These are phyloP conservation scores for Leishmania mexicana DNA, from an alignment of 208 protist genomes.

Conservation along the genomic window DNA sequence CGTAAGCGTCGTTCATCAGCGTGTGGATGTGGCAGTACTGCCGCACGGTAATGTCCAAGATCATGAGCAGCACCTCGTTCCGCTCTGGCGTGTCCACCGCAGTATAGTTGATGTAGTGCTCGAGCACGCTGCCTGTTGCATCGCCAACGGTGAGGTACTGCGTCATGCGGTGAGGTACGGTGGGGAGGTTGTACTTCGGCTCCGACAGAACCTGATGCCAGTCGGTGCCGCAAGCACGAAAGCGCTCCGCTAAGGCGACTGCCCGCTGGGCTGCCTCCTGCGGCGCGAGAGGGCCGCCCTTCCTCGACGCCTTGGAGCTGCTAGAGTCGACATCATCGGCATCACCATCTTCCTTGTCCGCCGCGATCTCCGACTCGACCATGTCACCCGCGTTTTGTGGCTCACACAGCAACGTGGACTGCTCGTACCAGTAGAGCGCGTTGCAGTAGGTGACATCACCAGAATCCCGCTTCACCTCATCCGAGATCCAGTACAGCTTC, in stretches of 20 bases:
- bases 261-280: slow-evolving; percentile 14
- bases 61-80: slow-evolving; percentile 16
- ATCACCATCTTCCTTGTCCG: neutral
- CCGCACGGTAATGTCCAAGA: slow-evolving; percentile 31
- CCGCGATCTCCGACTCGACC: neutral
- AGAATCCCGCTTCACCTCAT: slow-evolving; percentile 10
- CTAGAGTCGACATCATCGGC: neutral
- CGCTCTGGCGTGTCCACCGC: slow-evolving; percentile 6
- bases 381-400: neutral
- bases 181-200: slow-evolving; percentile 17
- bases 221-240: slow-evolving; percentile 29
- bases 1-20: slow-evolving; percentile 17
- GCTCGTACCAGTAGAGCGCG: slow-evolving; percentile 30
- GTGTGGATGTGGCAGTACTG: slow-evolving; percentile 35
- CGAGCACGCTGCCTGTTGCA: neutral
- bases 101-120: slow-evolving; percentile 20
- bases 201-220: slow-evolving; percentile 23
- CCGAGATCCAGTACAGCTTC: slow-evolving; percentile 30
- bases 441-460: slow-evolving; percentile 29
- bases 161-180: slow-evolving; percentile 25
- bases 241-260: slow-evolving; percentile 6
- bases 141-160: slow-evolving; percentile 26
- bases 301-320: neutral
- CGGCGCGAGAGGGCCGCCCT: neutral
- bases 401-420: slow-evolving; percentile 17